These are phyloP conservation scores for Fusarium sp. DNA, from an alignment of 2,329 filamentous ascomycete genomes.

Conservation along the genomic window DNA sequence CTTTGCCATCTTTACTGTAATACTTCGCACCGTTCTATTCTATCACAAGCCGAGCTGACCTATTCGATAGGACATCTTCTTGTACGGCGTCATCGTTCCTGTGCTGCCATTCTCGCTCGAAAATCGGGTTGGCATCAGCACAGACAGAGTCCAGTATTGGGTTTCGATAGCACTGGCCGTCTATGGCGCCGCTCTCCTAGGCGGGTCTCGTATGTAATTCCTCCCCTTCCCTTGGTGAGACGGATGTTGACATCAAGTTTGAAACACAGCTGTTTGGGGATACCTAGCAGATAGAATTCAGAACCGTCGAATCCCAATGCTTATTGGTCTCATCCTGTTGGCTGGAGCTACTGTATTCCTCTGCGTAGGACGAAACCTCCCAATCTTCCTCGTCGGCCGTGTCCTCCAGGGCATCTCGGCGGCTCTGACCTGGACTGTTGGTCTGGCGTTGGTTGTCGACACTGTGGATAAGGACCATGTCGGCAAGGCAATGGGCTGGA, in stretches of 20 bases:
- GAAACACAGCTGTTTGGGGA: constrained; percentile 47
- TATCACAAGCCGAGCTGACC: neutral
- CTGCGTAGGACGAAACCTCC: constrained; percentile 44
- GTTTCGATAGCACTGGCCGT: constrained; percentile 50
- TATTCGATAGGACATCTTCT: constrained; percentile 47
- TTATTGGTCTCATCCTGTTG: constrained; percentile 46
- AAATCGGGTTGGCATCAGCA: constrained; percentile 38
- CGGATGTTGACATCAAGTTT: neutral
- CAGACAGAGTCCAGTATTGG: constrained; percentile 48
- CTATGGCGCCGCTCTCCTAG: constrained; percentile 46
- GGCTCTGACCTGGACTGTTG: constrained; percentile 50
- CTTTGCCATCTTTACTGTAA: constrained; percentile 50
- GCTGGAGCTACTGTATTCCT: constrained; percentile 46
- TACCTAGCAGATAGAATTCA: constrained; percentile 49
- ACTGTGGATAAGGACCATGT: constrained; percentile 46
- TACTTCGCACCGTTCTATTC: neutral
- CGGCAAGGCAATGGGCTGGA: constrained; percentile 48
- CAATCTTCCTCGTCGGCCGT: constrained; percentile 48
- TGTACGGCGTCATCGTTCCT: constrained; percentile 49
- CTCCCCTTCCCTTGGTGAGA: neutral
- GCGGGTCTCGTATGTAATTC: constrained; percentile 44
- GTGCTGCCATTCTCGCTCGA: constrained; percentile 47
- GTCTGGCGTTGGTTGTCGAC: constrained; percentile 50
- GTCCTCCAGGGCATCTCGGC: constrained; percentile 48
- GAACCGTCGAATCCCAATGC: constrained; percentile 48